These are phyloP conservation scores for Eimeria falciformis DNA, from an alignment of 169 alveolate species.

Conservation along the genomic window DNA sequence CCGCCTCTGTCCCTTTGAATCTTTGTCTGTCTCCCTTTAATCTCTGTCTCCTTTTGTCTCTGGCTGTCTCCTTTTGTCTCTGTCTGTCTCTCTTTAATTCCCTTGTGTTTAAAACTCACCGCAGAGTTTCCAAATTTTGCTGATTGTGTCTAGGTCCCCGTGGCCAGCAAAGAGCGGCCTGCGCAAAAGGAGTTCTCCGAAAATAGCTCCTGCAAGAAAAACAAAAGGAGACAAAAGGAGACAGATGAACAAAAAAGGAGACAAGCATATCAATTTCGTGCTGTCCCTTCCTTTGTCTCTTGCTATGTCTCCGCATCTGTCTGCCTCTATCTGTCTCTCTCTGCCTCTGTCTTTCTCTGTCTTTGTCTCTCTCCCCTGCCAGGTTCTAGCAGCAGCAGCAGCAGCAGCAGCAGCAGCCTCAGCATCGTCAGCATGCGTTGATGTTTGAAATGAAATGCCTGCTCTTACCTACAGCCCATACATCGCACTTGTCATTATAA, in stretches of 20 bases:
- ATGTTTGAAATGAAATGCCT: too few species aligned
- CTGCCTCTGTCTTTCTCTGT: too few species aligned
- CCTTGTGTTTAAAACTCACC: slow-evolving; percentile 30
- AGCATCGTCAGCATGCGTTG: background rate
- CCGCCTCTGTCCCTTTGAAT: too few species aligned
- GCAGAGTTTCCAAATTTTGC: slow-evolving; percentile 54
- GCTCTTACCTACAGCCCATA: slow-evolving; percentile 80
- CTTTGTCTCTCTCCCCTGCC: too few species aligned
- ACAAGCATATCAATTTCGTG: too few species aligned
- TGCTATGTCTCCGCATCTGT: too few species aligned
- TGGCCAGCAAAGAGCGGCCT: slow-evolving; percentile 75
- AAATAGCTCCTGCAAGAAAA: slow-evolving; percentile 52
- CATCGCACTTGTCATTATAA: slow-evolving; percentile 67
- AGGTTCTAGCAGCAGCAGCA: slow-evolving; percentile 10
- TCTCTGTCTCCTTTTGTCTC: too few species aligned
- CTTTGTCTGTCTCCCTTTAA: too few species aligned
- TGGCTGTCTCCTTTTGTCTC: background rate
- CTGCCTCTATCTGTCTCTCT: too few species aligned
- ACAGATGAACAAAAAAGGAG: too few species aligned
- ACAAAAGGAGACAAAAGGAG: too few species aligned
- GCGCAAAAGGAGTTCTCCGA: slow-evolving; percentile 61
- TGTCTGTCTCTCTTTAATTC: background rate
- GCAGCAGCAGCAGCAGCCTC: background rate
- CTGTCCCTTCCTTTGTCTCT: too few species aligned
- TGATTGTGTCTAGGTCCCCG: slow-evolving; percentile 71